Conservation (phyloP, 495 filamentous ascomycete species). For the Neurospora hispaniola region DNA sequence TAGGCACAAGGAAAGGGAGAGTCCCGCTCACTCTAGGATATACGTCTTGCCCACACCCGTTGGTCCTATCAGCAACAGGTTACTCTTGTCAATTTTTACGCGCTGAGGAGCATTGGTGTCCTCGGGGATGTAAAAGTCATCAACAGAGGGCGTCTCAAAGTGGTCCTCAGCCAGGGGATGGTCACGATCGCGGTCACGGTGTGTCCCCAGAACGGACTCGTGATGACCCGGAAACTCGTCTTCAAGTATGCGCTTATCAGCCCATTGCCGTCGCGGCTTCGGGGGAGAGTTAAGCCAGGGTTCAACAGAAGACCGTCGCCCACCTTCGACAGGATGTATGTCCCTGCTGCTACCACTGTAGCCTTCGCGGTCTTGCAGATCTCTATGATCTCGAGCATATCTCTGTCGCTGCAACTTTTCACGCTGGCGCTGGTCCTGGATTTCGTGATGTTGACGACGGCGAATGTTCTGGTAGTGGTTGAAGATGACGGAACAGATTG, state of each 20-base stretch:
- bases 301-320: slow-evolving; percentile 19
- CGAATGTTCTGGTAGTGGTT: slow-evolving; percentile 91
- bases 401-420: slow-evolving; percentile 39
- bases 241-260: slow-evolving; percentile 31
- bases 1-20: neutral
- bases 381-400: slow-evolving; percentile 28
- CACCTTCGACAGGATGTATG: slow-evolving; percentile 40
- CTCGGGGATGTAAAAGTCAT: slow-evolving; percentile 30
- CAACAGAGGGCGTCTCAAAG: slow-evolving; percentile 7
- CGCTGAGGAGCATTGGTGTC: slow-evolving; percentile 41
- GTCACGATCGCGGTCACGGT: slow-evolving; percentile 9
- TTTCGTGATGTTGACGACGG: slow-evolving; percentile 68
- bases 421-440: slow-evolving; percentile 54
- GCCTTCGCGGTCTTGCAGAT: slow-evolving; percentile 15
- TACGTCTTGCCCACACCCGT: slow-evolving; percentile 96
- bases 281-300: slow-evolving; percentile 12
- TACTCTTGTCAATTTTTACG: slow-evolving; percentile 87
- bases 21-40: slow-evolving; percentile 57
- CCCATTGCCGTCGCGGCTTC: slow-evolving; percentile 10
- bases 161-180: slow-evolving; percentile 5
- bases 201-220: slow-evolving; percentile 40
- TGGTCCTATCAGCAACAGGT: slow-evolving; percentile 84
- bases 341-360: slow-evolving; percentile 20
- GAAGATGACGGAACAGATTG: slow-evolving; percentile 86
- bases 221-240: slow-evolving; percentile 76